Evolutionary conservation across 495 filamentous ascomycete genomes (phyloP), one percentile per base, ranked within the genome.

Genomic region (Lasiosphaeriaceae sp.): DNA sequence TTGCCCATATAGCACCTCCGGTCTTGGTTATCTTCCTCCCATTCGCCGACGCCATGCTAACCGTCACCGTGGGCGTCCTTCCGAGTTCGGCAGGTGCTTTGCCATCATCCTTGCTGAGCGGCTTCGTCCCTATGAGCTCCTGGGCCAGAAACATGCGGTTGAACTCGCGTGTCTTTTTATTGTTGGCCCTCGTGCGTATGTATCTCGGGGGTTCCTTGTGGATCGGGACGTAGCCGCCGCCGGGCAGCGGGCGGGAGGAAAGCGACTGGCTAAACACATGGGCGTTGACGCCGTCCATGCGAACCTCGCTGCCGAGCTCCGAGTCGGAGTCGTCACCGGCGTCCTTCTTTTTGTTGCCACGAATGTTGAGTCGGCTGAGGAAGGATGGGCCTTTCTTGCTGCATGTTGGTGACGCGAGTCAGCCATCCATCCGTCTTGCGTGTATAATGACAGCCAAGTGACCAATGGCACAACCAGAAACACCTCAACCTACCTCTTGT

Each of bases 131-230:
- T 12, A 80, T 75, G 31, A 99, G 73, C 65, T 97, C 89, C 73
- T 99, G 94, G 0, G 94, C 92, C 14, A 97, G 78, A 68, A 99
- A 99, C 47, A 95, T 78, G 29, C 86, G 85, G 56, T 90, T 82
- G 69, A 97, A 97, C 52, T 90, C 87, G 56, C 86, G 86, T 16
- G 82, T 80, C 58, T 87, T 92, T 75, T 96, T 97, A 66, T 91
- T 83, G 61, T 88, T 84, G 12, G 90, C 75, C 55, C 86, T 80
- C 26, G 95, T 85, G 63, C 90, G 89, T 63, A 97, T 90, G 69
- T 99, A 99, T 51, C 88, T 84, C 3, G 95, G 89, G 9, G 95
- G 94, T 47, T 90, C 88, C 46, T 92, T 93, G 62, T 94, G 86
- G 49, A 86, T 88, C 20, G 94, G 95, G 43, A 88, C 90, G 68